phyloP scores from a whole-genome alignment of 345 rosid species.

The Brassica rapa region DNA sequence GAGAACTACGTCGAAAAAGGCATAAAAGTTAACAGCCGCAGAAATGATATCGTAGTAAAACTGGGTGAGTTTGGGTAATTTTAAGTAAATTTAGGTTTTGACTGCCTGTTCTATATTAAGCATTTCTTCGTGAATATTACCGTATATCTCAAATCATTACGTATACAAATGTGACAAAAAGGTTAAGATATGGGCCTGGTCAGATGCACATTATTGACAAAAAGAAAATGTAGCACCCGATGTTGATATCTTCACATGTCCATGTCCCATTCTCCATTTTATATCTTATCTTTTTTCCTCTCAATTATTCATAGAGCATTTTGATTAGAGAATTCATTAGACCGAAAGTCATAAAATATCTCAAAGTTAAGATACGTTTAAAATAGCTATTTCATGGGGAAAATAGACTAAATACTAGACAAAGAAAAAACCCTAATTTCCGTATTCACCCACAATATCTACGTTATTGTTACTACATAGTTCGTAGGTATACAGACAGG shows the following conservation, averaged over 20 bases:
- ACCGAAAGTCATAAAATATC: not conserved
- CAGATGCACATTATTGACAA: not conserved
- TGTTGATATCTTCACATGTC: not conserved
- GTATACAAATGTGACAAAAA: not conserved
- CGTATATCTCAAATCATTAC: not conserved
- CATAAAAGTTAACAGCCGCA: not conserved
- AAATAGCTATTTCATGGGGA: not conserved
- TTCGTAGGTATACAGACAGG: not conserved
- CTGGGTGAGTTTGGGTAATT: not conserved
- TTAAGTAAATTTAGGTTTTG: not conserved
- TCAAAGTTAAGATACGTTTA: not conserved
- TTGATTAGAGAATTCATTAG: not conserved
- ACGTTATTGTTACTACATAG: not conserved
- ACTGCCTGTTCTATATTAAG: not conserved
- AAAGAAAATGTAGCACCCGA: not conserved
- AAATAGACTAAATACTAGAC: not conserved
- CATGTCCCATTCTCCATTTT: not conserved
- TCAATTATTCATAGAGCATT: not conserved
- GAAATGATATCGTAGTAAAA: not conserved
- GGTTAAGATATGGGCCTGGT: not conserved
- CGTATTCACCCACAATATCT: not conserved
- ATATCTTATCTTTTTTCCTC: not conserved
- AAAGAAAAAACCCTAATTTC: not conserved
- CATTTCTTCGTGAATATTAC: not conserved
- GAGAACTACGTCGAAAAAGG: not conserved